Evolutionary conservation across 176 grass and related monocot genomes (phyloP).

Genomic region (Oryza rufipogon): DNA sequence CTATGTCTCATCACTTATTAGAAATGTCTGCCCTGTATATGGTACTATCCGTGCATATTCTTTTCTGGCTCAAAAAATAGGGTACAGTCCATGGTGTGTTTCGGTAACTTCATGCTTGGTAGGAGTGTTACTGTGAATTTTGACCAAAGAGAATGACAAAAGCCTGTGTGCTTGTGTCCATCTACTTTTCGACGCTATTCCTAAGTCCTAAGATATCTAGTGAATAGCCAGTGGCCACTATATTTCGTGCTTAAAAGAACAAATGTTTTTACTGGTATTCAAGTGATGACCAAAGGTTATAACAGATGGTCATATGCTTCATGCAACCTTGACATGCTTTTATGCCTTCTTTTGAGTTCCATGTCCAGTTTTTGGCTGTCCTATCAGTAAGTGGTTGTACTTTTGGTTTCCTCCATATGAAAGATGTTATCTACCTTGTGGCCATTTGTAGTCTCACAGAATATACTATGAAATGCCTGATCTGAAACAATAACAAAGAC

Average conservation of each 20-base stretch:
- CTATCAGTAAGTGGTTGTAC: slow-evolving; percentile 7
- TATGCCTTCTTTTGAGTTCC: not conserved
- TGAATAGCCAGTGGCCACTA: not conserved
- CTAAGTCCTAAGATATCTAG: not conserved
- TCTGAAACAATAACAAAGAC: not conserved
- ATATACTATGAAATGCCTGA: not conserved
- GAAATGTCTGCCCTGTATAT: not conserved
- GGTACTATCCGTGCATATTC: not conserved
- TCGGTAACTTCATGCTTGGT: slow-evolving; percentile 6
- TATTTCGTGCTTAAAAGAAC: not conserved
- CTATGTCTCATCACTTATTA: not conserved
- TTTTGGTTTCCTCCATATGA: not conserved
- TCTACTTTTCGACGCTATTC: not conserved
- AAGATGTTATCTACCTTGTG: not conserved
- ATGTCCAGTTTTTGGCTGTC: slow-evolving; percentile 12
- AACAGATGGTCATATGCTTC: not conserved
- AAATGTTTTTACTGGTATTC: not conserved
- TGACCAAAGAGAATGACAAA: not conserved
- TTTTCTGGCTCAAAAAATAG: too few relatives aligned
- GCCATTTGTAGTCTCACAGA: not conserved
- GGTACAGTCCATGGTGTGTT: not conserved
- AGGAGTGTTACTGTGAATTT: not conserved
- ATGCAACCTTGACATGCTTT: not conserved
- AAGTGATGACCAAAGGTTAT: not conserved
- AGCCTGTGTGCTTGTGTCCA: not conserved